Evolutionary conservation across 352 stramenopile species (phyloP).

Genomic region (Phytophthora sp.): DNA sequence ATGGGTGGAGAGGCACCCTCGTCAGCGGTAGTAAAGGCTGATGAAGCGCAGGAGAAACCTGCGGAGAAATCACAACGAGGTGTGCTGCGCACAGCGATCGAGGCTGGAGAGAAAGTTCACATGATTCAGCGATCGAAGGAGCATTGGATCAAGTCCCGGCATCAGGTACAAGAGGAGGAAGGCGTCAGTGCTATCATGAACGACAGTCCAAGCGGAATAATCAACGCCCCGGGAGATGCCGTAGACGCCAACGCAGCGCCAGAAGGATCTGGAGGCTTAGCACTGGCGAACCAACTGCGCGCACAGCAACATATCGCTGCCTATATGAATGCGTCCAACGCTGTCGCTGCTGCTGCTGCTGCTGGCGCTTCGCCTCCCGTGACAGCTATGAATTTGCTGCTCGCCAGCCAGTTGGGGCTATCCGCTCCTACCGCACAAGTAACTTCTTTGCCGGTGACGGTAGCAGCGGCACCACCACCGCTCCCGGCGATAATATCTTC

Average conservation of each 20-base stretch:
- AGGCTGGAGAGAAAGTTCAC: slow-evolving; percentile 55
- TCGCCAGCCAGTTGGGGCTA: slow-evolving; percentile 31
- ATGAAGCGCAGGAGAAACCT: background rate
- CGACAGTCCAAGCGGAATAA: slow-evolving; percentile 40
- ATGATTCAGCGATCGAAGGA: slow-evolving; percentile 66
- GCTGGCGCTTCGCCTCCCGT: slow-evolving; percentile 1
- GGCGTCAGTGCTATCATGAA: slow-evolving; percentile 58
- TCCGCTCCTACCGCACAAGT: background rate
- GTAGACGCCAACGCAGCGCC: slow-evolving; percentile 18
- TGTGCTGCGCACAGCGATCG: slow-evolving; percentile 55
- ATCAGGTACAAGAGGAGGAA: slow-evolving; percentile 68
- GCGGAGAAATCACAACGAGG: slow-evolving; percentile 27
- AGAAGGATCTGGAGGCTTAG: slow-evolving; percentile 27
- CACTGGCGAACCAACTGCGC: slow-evolving; percentile 35
- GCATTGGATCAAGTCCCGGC: slow-evolving; percentile 60
- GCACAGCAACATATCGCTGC: slow-evolving; percentile 37
- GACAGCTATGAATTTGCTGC: slow-evolving; percentile 16
- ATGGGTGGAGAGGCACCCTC: background rate
- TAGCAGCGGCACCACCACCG: slow-evolving; percentile 14
- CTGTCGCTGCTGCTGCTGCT: background rate
- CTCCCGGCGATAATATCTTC: background rate
- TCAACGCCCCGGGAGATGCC: slow-evolving; percentile 13
- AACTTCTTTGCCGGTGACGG: no score
- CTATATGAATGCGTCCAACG: slow-evolving; percentile 29
- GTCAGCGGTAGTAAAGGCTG: background rate